Conservation (phyloP, 495 filamentous ascomycete genomes). For the Neurospora africana region DNA sequence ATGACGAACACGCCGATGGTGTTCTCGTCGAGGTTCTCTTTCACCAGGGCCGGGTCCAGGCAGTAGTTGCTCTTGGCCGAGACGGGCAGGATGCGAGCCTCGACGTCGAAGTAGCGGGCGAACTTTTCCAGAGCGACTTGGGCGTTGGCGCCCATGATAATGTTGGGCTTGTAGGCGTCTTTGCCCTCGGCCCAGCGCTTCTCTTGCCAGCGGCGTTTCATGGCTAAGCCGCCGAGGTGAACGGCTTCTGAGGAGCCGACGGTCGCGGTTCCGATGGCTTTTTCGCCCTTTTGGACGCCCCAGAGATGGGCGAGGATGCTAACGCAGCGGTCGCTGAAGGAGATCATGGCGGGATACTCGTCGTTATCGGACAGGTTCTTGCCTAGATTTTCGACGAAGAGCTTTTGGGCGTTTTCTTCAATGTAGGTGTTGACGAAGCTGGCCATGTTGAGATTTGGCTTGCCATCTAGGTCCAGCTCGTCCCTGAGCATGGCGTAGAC, state of each 20-base stretch:
- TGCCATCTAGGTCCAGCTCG: conserved; percentile 63
- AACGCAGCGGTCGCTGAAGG: conserved; percentile 60
- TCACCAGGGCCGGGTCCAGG: conserved; percentile 53
- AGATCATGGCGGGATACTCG: conserved; percentile 67
- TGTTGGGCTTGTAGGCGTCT: conserved; percentile 54
- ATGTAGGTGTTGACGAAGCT: conserved; percentile 66
- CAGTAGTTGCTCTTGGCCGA: conserved; percentile 50
- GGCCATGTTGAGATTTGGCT: conserved; percentile 62
- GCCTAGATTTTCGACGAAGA: conserved; percentile 57
- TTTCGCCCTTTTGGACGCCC: conserved; percentile 54
- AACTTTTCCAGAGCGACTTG: conserved; percentile 69
- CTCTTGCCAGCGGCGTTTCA: conserved; percentile 73
- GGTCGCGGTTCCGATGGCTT: conserved; percentile 61
- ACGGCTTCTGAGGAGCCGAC: conserved; percentile 67
- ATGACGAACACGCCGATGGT: conserved; percentile 73
- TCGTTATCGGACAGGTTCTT: conserved; percentile 65
- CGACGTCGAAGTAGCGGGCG: conserved; percentile 69
- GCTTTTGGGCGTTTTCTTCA: conserved; percentile 51
- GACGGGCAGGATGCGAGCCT: conserved; percentile 59
- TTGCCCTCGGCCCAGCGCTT: conserved; percentile 48
- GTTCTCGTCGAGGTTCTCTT: conserved; percentile 62
- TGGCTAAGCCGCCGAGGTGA: conserved; percentile 63
- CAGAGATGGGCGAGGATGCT: conserved; percentile 63
- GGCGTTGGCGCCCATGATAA: conserved; percentile 69
- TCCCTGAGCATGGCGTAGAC: conserved; percentile 63